Base-by-base conservation (phyloP, 1,284 basidiomycete genomes). In the Apiotrichum domesticum region DNA sequence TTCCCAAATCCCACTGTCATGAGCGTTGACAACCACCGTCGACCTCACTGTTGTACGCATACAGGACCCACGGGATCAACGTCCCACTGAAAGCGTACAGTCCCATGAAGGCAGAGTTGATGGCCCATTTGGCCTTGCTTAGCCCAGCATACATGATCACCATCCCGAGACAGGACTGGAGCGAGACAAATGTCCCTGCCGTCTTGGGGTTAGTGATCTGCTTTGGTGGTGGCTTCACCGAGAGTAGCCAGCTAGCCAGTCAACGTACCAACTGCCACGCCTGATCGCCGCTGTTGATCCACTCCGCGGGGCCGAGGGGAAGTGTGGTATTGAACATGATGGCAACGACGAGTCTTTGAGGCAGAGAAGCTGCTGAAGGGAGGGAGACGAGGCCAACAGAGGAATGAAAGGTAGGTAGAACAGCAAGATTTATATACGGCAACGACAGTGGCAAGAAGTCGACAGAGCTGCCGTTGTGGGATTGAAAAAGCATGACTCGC, bases 81-180 rank as follows among this genome's bases (percentile, higher is more conserved):
- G 55, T 57, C 33, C 51, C 54, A 4, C 55, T 61, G 42, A 64
- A 62, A 29, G 57, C 63, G 52, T 62, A 62, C 32, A 64, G 57
- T 4, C 46, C 63, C 63, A 64, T 64, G 49, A 62, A 64, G n/a
- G 57, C 52, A 13, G 52, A 51, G 43, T 63, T 63, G 50, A 63
- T 59, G 1, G 56, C 56, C 62, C 62, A 63, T 52, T 59, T 62
- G 14, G 56, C 48, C 52, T 60, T 60, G 33, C 49, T 46, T 29
- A 64, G 42, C n/a, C 63, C 63, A 35, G 58, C 52, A 46, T 64
- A 64, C 44, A 63, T 52, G 45, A 64, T 49, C 34, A 58, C 52
- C 1, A 64, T 52, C 9, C 63, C 61, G 3, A 57, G 63, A 13
- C 62, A 50, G 50, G 54, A 59, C 51, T 64, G 63, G 13, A 64